phyloP scores from a whole-genome alignment of 169 alveolate species.

The Cryptosporidium tyzzeri region DNA sequence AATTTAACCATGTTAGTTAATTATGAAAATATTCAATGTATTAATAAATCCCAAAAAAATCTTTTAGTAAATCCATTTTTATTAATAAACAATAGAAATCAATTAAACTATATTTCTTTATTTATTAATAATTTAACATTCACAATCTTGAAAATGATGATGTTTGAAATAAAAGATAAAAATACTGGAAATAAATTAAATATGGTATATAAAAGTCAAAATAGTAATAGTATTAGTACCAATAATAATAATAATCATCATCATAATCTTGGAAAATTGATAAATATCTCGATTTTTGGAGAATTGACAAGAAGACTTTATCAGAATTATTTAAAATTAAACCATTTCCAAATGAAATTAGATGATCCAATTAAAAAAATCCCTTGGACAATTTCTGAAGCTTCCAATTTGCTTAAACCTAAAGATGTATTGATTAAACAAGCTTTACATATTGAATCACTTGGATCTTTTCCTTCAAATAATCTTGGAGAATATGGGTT shows the following conservation, averaged over 20 bases:
- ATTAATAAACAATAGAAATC: conserved; percentile 32
- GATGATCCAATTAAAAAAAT: conserved; percentile 10
- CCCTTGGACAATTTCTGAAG: conserved; percentile 62
- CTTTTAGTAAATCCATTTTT: neutral
- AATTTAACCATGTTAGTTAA: neutral
- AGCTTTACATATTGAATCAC: conserved; percentile 53
- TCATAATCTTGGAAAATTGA: neutral
- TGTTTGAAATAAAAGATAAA: neutral
- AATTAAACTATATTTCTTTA: conserved; percentile 32
- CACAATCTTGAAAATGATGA: neutral
- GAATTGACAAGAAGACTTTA: conserved; percentile 40
- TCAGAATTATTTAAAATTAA: conserved; percentile 18
- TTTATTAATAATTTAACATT: conserved; percentile 60
- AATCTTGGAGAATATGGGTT: conserved; percentile 19
- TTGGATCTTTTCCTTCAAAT: conserved; percentile 55
- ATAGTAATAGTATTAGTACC: too few relatives aligned
- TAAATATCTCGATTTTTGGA: conserved; percentile 21
- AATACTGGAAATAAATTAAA: neutral
- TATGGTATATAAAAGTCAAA: neutral
- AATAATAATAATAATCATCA: too few relatives aligned
- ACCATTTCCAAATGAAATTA: conserved; percentile 18
- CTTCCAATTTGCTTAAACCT: conserved; percentile 42
- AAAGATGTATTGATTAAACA: conserved; percentile 38
- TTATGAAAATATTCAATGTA: neutral
- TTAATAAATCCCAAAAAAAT: neutral